Conservation (phyloP, 2,329 filamentous ascomycete genomes). For the Diaporthe eres region DNA sequence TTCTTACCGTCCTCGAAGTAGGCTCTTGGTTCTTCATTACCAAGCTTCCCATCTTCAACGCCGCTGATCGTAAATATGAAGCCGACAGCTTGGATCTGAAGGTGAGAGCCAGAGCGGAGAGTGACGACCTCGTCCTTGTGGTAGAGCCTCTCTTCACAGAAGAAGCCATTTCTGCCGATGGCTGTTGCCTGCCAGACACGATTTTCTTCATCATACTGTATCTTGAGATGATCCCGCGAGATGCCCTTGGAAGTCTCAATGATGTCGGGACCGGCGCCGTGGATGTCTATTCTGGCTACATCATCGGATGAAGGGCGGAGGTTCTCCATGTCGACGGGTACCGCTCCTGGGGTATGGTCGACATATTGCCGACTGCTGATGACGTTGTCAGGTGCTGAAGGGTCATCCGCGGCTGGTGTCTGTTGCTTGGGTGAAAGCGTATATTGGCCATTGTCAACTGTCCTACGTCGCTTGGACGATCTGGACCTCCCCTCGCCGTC, state of each 20-base stretch:
- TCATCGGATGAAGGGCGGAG: constrained; percentile 73
- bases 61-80: constrained; percentile 79
- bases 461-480: constrained; percentile 63
- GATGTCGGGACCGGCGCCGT: constrained; percentile 75
- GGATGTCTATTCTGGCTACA: constrained; percentile 78
- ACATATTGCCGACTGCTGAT: constrained; percentile 73
- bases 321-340: constrained; percentile 70
- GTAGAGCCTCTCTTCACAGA: constrained; percentile 71
- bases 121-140: constrained; percentile 69
- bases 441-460: constrained; percentile 52
- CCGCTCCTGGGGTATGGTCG: constrained; percentile 71
- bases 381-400: constrained; percentile 53
- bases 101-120: constrained; percentile 74
- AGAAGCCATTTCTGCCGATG: constrained; percentile 77
- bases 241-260: constrained; percentile 78
- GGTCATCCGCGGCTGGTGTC: constrained; percentile 40
- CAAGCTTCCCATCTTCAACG: constrained; percentile 69
- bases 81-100: constrained; percentile 80
- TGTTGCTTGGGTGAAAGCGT: constrained; percentile 35
- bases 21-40: constrained; percentile 67
- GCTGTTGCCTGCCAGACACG: constrained; percentile 76
- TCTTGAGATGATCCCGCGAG: constrained; percentile 80
- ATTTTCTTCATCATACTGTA: constrained; percentile 75
- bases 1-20: constrained; percentile 73
- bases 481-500: constrained; percentile 66